Evolutionary conservation across 176 grass and related monocot genomes (phyloP).

Genomic region (Saccharum officinarum): DNA sequence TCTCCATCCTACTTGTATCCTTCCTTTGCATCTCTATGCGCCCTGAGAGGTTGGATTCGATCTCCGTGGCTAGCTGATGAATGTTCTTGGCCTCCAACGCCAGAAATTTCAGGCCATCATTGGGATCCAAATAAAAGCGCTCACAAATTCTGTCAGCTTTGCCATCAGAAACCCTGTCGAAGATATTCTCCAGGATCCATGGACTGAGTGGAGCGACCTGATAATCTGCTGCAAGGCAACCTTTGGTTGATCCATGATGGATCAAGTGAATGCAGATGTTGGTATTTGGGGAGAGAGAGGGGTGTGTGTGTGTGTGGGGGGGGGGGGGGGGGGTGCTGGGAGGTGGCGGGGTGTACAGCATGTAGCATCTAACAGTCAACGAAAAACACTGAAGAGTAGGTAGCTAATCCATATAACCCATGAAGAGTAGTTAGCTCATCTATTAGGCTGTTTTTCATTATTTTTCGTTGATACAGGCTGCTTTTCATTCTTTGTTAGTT

Average conservation of each 20-base stretch:
- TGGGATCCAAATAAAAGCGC: no score
- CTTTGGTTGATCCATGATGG: constrained; percentile 35
- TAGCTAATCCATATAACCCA: neutral
- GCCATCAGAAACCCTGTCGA: constrained; percentile 1
- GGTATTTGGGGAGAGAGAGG: neutral
- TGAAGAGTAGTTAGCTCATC: constrained; percentile 5
- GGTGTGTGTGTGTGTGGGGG: no score
- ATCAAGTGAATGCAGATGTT: neutral
- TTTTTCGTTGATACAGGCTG: no score
- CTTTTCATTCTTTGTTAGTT: neutral
- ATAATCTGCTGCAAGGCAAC: constrained; percentile 20
- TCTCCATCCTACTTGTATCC: no score
- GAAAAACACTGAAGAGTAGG: constrained; percentile 23
- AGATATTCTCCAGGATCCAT: constrained; percentile 32
- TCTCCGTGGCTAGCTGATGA: no score
- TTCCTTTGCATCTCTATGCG: no score
- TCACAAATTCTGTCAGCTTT: neutral
- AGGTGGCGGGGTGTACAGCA: no score
- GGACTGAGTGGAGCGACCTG: neutral
- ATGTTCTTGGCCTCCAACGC: no score
- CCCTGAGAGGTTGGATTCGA: no score
- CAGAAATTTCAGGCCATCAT: no score
- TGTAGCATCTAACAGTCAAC: constrained; percentile 30
- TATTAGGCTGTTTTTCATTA: no score
- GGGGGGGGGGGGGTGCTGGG: no score